These are phyloP conservation scores for Kwoniella mangroviensis DNA, from an alignment of 768 basidiomycete species.

Conservation along the genomic window DNA sequence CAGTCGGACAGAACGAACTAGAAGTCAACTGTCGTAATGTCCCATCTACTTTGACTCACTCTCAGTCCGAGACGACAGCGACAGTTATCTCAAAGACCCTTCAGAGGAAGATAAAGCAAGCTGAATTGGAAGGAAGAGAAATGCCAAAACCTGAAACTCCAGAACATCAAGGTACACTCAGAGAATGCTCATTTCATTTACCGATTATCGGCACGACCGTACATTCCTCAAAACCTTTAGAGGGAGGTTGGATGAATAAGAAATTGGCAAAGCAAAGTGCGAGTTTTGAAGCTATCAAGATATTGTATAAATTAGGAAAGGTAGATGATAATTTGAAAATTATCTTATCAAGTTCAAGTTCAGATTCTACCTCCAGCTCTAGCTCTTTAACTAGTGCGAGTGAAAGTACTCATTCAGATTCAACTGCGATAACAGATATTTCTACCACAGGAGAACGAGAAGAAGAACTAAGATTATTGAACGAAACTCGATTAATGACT, in stretches of 20 bases:
- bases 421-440: too few species aligned
- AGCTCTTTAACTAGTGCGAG: too few species aligned
- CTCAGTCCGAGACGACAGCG: not conserved
- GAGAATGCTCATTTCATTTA: constrained; percentile 28
- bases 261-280: constrained; percentile 35
- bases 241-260: constrained; percentile 26
- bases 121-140: not conserved
- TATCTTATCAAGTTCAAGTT: constrained; percentile 14
- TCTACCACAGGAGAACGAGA: not conserved
- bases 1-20: constrained; percentile 25
- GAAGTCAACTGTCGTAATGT: constrained; percentile 2
- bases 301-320: constrained; percentile 27
- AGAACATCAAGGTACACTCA: constrained; percentile 19
- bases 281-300: constrained; percentile 22
- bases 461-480: not conserved
- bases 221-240: not conserved
- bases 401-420: not conserved
- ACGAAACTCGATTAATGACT: not conserved
- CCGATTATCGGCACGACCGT: constrained; percentile 14
- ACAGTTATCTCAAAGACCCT: not conserved
- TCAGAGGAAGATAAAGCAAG: not conserved
- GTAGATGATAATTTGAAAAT: constrained; percentile 30
- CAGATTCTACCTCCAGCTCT: not conserved
- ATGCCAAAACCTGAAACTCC: constrained; percentile 13
- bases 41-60: not conserved